Base-by-base conservation (phyloP, 306 rosid species). In the Gleditsia sinensis region DNA sequence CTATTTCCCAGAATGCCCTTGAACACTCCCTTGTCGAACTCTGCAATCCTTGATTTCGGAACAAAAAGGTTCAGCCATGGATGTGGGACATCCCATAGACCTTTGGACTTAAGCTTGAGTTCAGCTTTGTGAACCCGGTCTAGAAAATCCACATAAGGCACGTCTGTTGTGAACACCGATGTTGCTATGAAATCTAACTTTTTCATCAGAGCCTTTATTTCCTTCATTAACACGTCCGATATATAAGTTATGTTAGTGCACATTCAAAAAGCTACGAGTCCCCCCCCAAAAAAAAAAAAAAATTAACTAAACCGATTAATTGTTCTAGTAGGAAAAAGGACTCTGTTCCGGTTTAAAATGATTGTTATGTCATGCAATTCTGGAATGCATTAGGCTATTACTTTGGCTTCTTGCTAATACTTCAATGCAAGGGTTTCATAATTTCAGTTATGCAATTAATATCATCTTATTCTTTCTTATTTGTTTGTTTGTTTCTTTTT, bases 21-120 rank as follows among this genome's bases (percentile, higher is more conserved):
- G 76, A 94, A 83, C 4, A 94, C 85, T 0, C 84, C 91, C 0
- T 46, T 33, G 57, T 94, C 78, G 40, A 94, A 94, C 19, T 89
- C 94, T 20, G 76, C 17, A 40, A 94, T 86, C 28, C 78, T 75
- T 42, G 90, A 85, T 81, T 84, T 88, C 0, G 98, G 96, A 24
- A 94, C 83, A 40, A 89, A 94, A 32, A 94, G 85, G 75, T 91
- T 94, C 27, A 91, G 82, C 96, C 97, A 94, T 0, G 98, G 98
- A 90, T 94, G 98, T 62, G 96, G 98, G 78, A 91, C 91, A 39
- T 94, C 96, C 98, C 98, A 94, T 3, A 83, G 43, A 45, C 97
- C 97, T 80, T 89, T 83, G 30, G 92, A 85, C 21, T 78, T 86
- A 69, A 91, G 91, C 76, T 84, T 82, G 49, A 86, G 34, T 79